These are phyloP conservation scores for Sclerotinia spermophila DNA, from an alignment of 2,329 filamentous ascomycete genomes.

Conservation along the genomic window DNA sequence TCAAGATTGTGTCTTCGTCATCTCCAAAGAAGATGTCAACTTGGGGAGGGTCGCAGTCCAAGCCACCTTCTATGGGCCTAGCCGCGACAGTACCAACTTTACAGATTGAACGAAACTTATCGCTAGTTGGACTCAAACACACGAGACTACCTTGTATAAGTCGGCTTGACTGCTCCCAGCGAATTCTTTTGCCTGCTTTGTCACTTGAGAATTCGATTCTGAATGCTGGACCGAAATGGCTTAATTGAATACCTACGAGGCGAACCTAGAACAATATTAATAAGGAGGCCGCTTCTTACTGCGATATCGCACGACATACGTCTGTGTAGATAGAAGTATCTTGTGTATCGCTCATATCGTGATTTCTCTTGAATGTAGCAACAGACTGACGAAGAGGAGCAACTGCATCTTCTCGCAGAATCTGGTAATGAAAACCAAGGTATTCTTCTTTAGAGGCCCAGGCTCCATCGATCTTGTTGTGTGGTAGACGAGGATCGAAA, in stretches of 20 bases:
- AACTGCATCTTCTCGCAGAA: slow-evolving; percentile 71
- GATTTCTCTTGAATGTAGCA: slow-evolving; percentile 48
- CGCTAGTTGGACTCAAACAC: slow-evolving; percentile 48
- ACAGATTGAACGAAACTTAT: slow-evolving; percentile 63
- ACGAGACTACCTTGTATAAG: slow-evolving; percentile 53
- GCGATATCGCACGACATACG: slow-evolving; percentile 42
- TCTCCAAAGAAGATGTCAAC: slow-evolving; percentile 73
- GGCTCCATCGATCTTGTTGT: slow-evolving; percentile 53
- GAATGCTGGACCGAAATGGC: slow-evolving; percentile 59
- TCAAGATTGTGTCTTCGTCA: slow-evolving; percentile 58
- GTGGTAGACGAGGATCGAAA: slow-evolving; percentile 27
- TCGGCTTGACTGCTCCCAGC: slow-evolving; percentile 56
- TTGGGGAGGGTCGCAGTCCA: slow-evolving; percentile 64
- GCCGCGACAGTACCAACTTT: slow-evolving; percentile 71
- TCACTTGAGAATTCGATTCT: slow-evolving; percentile 68
- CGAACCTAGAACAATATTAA: slow-evolving; percentile 50
- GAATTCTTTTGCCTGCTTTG: slow-evolving; percentile 61
- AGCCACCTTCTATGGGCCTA: slow-evolving; percentile 54
- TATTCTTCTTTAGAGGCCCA: slow-evolving; percentile 64
- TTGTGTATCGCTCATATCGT: slow-evolving; percentile 54
- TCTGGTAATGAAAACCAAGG: slow-evolving; percentile 67
- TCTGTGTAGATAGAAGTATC: slow-evolving; percentile 66
- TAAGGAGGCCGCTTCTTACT: background rate
- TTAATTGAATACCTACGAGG: slow-evolving; percentile 61
- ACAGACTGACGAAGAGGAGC: slow-evolving; percentile 67